Evolutionary conservation across 106 monocot genomes (phyloP).

Genomic region (Apostasia shenzhenica): DNA sequence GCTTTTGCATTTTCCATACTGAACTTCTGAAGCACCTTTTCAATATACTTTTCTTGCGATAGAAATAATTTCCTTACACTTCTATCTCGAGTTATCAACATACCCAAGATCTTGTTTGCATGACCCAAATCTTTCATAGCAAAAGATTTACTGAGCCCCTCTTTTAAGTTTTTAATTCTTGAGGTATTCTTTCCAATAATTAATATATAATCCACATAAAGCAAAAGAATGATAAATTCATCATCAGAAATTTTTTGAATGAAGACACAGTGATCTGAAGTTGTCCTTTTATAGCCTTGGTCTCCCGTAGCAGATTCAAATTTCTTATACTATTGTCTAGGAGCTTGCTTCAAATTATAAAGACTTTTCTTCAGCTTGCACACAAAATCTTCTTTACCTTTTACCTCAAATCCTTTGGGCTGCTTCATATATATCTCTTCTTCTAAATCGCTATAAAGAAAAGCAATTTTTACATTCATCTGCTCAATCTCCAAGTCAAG

Average conservation of each 20-base stretch:
- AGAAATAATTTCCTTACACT: background rate
- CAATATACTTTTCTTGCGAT: constrained; percentile 6
- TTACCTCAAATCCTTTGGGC: no score
- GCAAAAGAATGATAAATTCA: constrained; percentile 5
- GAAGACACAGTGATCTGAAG: constrained; percentile 3
- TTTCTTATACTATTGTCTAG: background rate
- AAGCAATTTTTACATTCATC: no score
- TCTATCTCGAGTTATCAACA: background rate
- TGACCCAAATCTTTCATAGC: constrained; percentile 9
- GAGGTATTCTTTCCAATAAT: background rate
- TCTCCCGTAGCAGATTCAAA: background rate
- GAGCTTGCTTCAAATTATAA: no score
- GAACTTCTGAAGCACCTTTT: background rate
- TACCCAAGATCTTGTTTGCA: constrained; percentile 9
- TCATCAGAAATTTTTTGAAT: background rate
- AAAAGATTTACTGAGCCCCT: background rate
- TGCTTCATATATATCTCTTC: no score
- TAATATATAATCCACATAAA: constrained; percentile 4
- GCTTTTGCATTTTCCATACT: background rate
- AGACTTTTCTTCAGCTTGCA: no score
- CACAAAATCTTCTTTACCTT: no score
- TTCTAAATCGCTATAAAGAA: no score
- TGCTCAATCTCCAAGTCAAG: no score
- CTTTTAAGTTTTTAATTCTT: constrained; percentile 1
- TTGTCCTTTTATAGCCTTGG: background rate